phyloP scores from a whole-genome alignment of 352 stramenopile species.

The Globisporangium ultimum region DNA sequence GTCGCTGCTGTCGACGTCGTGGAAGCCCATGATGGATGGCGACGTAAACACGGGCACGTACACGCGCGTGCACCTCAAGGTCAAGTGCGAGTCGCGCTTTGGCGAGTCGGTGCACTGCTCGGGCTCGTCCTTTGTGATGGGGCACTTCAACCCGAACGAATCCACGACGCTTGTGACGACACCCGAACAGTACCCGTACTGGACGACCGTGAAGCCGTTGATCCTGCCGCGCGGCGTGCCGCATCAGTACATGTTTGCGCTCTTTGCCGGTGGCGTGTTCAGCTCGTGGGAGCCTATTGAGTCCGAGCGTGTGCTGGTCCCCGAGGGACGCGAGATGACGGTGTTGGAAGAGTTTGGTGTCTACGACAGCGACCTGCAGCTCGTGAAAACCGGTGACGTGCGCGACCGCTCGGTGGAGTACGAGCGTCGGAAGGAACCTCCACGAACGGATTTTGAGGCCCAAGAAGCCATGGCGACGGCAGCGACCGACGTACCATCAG shows the following conservation, averaged over 20 bases:
- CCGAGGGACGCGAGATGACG: slow-evolving; percentile 76
- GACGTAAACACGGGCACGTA: slow-evolving; percentile 83
- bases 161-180: slow-evolving; percentile 95
- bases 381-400: slow-evolving; percentile 53
- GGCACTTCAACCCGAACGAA: slow-evolving; percentile 85
- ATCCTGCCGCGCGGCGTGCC: slow-evolving; percentile 84
- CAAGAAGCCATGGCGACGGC: neutral
- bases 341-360: slow-evolving; percentile 75
- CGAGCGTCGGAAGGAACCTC: slow-evolving; percentile 29
- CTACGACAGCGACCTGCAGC: slow-evolving; percentile 61
- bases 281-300: slow-evolving; percentile 82
- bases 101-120: slow-evolving; percentile 79
- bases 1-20: neutral
- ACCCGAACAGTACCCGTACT: slow-evolving; percentile 95
- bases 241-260: slow-evolving; percentile 90
- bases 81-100: slow-evolving; percentile 66
- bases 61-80: slow-evolving; percentile 71
- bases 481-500: slow-evolving; percentile 16
- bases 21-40: slow-evolving; percentile 15
- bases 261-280: slow-evolving; percentile 85
- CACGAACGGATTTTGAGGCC: slow-evolving; percentile 13
- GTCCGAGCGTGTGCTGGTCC: slow-evolving; percentile 64
- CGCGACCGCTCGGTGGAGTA: slow-evolving; percentile 64
- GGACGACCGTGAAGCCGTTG: slow-evolving; percentile 92
- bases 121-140: slow-evolving; percentile 82